Conservation (phyloP, 2,329 filamentous ascomycete species). For the Ophiosphaerella herpotricha region DNA sequence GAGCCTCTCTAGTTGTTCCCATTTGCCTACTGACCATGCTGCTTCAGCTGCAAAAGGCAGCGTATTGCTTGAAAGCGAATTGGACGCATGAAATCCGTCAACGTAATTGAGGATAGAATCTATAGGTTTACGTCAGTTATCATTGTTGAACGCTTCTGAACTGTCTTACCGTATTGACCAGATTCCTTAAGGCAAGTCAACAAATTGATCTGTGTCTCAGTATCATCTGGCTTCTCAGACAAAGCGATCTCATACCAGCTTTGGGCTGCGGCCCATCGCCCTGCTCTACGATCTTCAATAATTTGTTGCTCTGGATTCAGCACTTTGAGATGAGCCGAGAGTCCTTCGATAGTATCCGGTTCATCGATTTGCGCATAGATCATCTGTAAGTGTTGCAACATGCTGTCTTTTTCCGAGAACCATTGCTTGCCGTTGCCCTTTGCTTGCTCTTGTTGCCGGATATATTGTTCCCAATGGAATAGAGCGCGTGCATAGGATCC, state of each 20-base stretch:
- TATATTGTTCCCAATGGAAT: slow-evolving; percentile 94
- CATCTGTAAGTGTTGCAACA: slow-evolving; percentile 80
- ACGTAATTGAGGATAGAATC: slow-evolving; percentile 86
- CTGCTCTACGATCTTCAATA: slow-evolving; percentile 88
- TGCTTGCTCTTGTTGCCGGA: slow-evolving; percentile 59
- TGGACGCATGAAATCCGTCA: slow-evolving; percentile 67
- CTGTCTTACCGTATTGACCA: slow-evolving; percentile 79
- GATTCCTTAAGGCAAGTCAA: slow-evolving; percentile 90
- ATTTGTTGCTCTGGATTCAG: slow-evolving; percentile 94
- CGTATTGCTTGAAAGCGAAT: slow-evolving; percentile 52
- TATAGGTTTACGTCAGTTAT: slow-evolving; percentile 44
- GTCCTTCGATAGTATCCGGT: slow-evolving; percentile 92
- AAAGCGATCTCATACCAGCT: slow-evolving; percentile 96
- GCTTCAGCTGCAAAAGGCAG: slow-evolving; percentile 88
- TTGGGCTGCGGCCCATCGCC: slow-evolving; percentile 91
- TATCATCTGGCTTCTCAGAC: slow-evolving; percentile 75
- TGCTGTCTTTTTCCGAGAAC: slow-evolving; percentile 59
- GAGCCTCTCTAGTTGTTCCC: slow-evolving; percentile 74
- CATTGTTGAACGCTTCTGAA: not conserved
- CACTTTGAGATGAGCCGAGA: slow-evolving; percentile 82
- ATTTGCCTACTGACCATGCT: slow-evolving; percentile 85
- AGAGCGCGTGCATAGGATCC: slow-evolving; percentile 89
- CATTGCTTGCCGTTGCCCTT: slow-evolving; percentile 55
- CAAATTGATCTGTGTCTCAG: slow-evolving; percentile 79
- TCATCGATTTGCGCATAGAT: slow-evolving; percentile 99